Conservation (phyloP, 495 filamentous ascomycete species). For the Tuber melanosporum region DNA sequence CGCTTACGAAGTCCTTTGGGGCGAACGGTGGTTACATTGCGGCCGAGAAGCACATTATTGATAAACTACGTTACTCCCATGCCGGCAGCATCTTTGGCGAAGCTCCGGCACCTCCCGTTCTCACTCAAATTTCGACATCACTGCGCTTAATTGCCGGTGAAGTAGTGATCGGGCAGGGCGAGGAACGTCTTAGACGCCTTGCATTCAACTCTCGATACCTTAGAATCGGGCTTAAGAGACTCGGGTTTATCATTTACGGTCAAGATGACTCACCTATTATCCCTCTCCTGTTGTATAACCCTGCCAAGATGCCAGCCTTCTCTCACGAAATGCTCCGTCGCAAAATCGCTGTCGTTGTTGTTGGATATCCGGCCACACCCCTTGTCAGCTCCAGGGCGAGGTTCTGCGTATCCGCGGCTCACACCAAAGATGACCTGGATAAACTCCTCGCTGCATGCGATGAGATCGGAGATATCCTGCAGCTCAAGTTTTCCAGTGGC, state of each 20-base stretch:
- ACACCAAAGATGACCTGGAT: conserved; percentile 97
- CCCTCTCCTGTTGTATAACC: conserved; percentile 87
- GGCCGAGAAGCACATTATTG: conserved; percentile 81
- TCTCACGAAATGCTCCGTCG: conserved; percentile 95
- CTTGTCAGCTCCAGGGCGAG: conserved; percentile 87
- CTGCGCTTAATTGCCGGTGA: conserved; percentile 85
- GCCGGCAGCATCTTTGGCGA: conserved; percentile 83
- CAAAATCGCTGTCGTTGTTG: conserved; percentile 97
- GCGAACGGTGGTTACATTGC: conserved; percentile 96
- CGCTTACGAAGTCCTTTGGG: conserved; percentile 95
- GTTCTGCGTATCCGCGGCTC: conserved; percentile 91
- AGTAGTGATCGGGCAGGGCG: conserved; percentile 78
- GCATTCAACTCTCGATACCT: conserved; percentile 99
- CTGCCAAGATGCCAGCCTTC: conserved; percentile 95
- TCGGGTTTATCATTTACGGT: conserved; percentile 93
- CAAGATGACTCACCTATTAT: conserved; percentile 98
- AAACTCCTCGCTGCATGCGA: conserved; percentile 83
- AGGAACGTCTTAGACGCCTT: conserved; percentile 89
- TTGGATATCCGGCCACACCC: conserved; percentile 96
- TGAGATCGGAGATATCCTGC: conserved; percentile 82
- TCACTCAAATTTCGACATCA: conserved; percentile 79
- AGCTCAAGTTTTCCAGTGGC: conserved; percentile 92
- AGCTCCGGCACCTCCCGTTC: conserved; percentile 74
- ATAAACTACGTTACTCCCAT: conserved; percentile 78
- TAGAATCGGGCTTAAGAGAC: conserved; percentile 88